Percentiles rank a stretch among this genome's conserved stretches.
phyloP scores from a whole-genome alignment of 345 rosid genomes.

The Lumnitzera racemosa region DNA sequence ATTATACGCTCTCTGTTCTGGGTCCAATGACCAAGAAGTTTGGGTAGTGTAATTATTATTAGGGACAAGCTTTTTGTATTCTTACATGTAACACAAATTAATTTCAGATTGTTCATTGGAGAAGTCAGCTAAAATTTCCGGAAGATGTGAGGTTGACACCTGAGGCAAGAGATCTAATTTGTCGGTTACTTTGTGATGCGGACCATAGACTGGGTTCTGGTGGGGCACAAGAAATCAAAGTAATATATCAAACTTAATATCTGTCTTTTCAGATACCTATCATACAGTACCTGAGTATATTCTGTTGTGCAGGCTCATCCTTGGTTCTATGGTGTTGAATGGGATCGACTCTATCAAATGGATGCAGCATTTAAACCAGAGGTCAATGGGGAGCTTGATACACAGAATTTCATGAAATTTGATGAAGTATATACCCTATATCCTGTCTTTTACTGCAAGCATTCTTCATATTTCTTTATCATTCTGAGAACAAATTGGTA shows the following conservation, averaged over 20 bases:
- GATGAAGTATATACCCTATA: constrained; percentile 58
- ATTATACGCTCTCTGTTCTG: constrained; percentile 1
- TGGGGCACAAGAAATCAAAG: constrained; percentile 84
- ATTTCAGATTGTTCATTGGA: constrained; percentile 83
- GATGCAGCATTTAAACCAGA: constrained; percentile 94
- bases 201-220: constrained; percentile 87
- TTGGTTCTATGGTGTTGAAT: constrained; percentile 69
- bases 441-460: constrained; percentile 4
- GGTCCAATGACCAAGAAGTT: constrained; percentile 2
- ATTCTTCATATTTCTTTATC: neutral
- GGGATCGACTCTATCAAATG: constrained; percentile 93
- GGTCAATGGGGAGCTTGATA: constrained; percentile 88
- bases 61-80: too few species aligned
- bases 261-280: constrained; percentile 9
- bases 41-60: too few species aligned
- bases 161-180: constrained; percentile 86
- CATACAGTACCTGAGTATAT: constrained; percentile 10
- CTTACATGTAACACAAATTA: neutral
- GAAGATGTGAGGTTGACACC: constrained; percentile 62
- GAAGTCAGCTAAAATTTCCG: constrained; percentile 78
- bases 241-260: constrained; percentile 23
- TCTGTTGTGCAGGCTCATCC: constrained; percentile 65
- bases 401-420: constrained; percentile 94
- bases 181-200: constrained; percentile 77
- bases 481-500: too few species aligned